A percentile compares a stretch with the other conserved stretches of the same genome.
Conservation (phyloP, 495 filamentous ascomycete species). For the Hamigera avellanea region DNA sequence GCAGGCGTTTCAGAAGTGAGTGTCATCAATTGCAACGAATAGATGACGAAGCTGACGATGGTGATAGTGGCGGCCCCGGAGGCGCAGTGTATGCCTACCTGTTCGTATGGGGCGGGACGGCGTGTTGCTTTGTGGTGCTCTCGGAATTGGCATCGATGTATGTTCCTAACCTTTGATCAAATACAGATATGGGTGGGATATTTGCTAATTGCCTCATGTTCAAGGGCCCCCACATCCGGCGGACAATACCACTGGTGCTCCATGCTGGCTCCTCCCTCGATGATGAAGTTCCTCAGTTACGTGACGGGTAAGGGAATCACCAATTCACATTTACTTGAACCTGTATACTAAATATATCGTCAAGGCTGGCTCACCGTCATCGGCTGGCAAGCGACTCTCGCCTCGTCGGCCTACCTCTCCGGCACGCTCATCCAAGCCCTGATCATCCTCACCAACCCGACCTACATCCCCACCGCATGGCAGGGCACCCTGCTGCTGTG, state of each 20-base stretch:
- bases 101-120: slow-evolving; percentile 20
- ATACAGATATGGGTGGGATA: too few species aligned
- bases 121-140: slow-evolving; percentile 3
- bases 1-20: slow-evolving; percentile 25
- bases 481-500: slow-evolving; percentile 37
- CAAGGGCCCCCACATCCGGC: slow-evolving; percentile 8
- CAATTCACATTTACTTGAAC: background rate
- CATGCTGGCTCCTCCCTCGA: slow-evolving; percentile 10
- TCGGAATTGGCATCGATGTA: slow-evolving; percentile 31
- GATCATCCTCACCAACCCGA: slow-evolving; percentile 26
- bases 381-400: slow-evolving; percentile 25
- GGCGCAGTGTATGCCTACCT: slow-evolving; percentile 6
- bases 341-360: too few species aligned
- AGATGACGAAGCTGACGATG: background rate
- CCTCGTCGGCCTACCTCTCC: slow-evolving; percentile 22
- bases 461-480: slow-evolving; percentile 28
- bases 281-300: slow-evolving; percentile 13
- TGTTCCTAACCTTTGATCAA: too few species aligned
- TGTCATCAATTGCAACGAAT: too few species aligned
- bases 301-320: slow-evolving; percentile 1
- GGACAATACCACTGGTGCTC: slow-evolving; percentile 21
- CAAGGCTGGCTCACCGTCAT: slow-evolving; percentile 26
- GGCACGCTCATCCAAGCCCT: slow-evolving; percentile 33
- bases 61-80: background rate
- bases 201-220: too few species aligned